Conservation (phyloP, 805 yeast genomes). For the Sugiyamaella floridensis region DNA sequence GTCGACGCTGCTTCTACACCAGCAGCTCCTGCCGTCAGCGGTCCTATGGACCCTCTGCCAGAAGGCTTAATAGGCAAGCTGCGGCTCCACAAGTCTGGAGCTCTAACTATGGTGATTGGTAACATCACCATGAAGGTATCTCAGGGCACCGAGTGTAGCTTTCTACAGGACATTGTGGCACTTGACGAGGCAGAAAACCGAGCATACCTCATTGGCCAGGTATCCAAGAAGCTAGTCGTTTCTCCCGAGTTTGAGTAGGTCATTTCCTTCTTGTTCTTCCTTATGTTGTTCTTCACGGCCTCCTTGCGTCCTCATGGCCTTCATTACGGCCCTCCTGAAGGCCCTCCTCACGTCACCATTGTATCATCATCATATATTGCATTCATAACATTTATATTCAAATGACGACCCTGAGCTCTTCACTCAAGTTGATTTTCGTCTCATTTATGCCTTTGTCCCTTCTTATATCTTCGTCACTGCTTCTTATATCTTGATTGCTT, state of each 20-base stretch:
- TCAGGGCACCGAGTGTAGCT: conserved; percentile 60
- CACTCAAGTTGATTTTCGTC: too few species aligned
- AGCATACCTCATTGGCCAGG: conserved; percentile 47
- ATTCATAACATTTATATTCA: too few species aligned
- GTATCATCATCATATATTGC: not conserved
- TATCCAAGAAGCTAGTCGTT: conserved; percentile 50
- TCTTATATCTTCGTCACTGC: too few species aligned
- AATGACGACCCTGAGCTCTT: too few species aligned
- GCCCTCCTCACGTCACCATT: too few species aligned
- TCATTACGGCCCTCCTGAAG: too few species aligned
- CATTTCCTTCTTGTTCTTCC: too few species aligned
- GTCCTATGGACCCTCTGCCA: conserved; percentile 5
- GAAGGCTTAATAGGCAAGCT: conserved; percentile 67
- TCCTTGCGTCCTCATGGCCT: too few species aligned
- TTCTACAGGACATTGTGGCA: conserved; percentile 66
- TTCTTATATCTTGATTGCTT: too few species aligned
- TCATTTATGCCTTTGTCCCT: too few species aligned
- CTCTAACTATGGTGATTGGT: conserved; percentile 66
- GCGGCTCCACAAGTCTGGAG: conserved; percentile 79
- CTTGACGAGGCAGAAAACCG: conserved; percentile 41
- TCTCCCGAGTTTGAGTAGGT: conserved; percentile 40
- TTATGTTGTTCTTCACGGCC: too few species aligned
- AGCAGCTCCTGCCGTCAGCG: not conserved
- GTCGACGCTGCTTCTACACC: not conserved
- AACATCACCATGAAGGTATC: conserved; percentile 59